Conservation (phyloP, 2,329 filamentous ascomycete species). For the Fusarium duplospermum region DNA sequence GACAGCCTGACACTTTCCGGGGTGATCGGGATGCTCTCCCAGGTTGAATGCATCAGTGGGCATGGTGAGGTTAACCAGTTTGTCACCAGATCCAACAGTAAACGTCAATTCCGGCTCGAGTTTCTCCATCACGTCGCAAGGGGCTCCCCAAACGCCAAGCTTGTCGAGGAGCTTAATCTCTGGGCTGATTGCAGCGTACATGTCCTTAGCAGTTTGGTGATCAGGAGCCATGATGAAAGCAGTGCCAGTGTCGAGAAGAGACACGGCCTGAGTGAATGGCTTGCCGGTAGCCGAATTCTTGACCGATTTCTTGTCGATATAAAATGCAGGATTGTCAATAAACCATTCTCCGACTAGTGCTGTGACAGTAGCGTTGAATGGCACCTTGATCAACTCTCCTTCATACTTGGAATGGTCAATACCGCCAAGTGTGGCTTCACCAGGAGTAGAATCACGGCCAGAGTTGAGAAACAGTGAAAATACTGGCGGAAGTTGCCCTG, state of each 20-base stretch:
- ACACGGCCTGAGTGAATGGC: background rate
- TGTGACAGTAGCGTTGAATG: background rate
- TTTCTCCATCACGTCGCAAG: background rate
- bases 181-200: background rate
- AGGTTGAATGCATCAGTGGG: background rate
- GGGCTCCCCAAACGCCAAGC: background rate
- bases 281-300: background rate
- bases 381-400: background rate
- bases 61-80: background rate
- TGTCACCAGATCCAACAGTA: background rate
- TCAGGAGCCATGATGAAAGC: background rate
- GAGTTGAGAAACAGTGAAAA: background rate
- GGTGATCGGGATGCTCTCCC: background rate
- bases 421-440: background rate
- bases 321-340: background rate
- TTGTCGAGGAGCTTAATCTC: background rate
- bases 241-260: background rate
- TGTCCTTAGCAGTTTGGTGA: background rate
- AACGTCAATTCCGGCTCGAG: background rate
- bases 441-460: background rate
- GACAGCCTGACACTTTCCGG: constrained; percentile 47
- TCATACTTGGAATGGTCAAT: background rate
- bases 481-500: background rate
- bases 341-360: background rate
- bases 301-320: background rate